Conservation (phyloP, 139 green algal species). For the Chlorella sp. region DNA sequence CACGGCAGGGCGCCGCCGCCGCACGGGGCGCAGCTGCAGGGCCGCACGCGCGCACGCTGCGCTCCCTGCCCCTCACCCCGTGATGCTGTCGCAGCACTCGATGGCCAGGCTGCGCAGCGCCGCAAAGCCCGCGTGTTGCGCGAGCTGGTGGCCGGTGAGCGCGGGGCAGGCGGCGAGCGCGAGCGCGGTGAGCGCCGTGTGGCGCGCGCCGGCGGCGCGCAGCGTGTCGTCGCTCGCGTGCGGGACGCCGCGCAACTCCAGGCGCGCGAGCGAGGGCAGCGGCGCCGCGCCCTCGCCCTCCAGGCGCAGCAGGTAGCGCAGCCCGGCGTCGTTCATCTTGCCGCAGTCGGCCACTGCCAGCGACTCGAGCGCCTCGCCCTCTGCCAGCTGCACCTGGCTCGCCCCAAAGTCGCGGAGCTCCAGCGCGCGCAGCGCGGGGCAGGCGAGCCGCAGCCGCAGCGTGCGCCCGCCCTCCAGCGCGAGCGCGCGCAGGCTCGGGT, state of each 20-base stretch:
- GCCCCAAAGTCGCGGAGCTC: conserved; percentile 1
- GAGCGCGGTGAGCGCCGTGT: background rate
- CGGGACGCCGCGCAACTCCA: background rate
- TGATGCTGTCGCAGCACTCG: background rate
- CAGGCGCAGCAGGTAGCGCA: conserved; percentile 10
- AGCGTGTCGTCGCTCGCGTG: conserved; percentile 9
- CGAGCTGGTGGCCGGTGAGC: background rate
- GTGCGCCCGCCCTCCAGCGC: conserved; percentile 1
- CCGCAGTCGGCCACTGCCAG: background rate
- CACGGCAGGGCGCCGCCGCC: too few relatives aligned
- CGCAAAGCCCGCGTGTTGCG: background rate
- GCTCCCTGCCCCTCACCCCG: background rate
- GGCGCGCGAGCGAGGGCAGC: conserved; percentile 2
- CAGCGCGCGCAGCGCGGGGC: background rate
- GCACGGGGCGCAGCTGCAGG: too few relatives aligned
- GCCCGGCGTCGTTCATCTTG: conserved; percentile 8
- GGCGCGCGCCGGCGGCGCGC: conserved; percentile 1
- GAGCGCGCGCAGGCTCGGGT: background rate
- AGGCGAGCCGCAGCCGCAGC: background rate
- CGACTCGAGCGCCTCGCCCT: background rate
- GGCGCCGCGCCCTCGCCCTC: background rate
- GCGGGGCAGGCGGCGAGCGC: background rate
- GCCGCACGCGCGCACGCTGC: too few relatives aligned
- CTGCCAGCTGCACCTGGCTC: background rate
- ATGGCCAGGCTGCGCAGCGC: background rate